Evolutionary conservation across 495 filamentous ascomycete species (phyloP), one percentile per base, ranked within the genome.

Genomic region (Podospora conica): DNA sequence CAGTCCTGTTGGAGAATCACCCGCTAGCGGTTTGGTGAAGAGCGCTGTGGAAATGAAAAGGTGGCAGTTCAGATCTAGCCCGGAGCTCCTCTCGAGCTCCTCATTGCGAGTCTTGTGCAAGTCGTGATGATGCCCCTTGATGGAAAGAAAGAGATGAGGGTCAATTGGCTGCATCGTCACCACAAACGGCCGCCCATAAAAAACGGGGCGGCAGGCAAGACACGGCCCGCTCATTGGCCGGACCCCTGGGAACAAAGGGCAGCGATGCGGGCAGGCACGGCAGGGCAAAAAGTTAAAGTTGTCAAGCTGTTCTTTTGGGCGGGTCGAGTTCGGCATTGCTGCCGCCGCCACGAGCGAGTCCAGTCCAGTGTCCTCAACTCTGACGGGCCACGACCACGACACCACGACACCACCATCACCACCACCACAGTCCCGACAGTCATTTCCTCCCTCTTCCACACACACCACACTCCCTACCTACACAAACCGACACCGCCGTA

Each of bases 271-370:
- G n/a, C n/a, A n/a, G n/a, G n/a, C n/a, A n/a, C n/a, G n/a, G 21
- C 61, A 62, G 55, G n/a, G 64, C 68, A 63, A 63, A 71, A 74
- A 67, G 68, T 72, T 63, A 28, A 63, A 67, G 61, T 65, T 74
- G 73, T 74, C 74, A 68, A 76, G 73, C 67, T 76, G 74, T 76
- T 76, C 74, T 76, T 76, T 77, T 69, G 70, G 67, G 60, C 31
- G 59, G 24, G 58, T 53, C 59, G 33, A 21, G 57, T 48, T 31
- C 29, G 54, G 58, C 64, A n/a, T 18, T 64, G 29, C 55, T 58
- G 63, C 22, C n/a, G 60, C 55, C 55, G 25, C 21, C 55, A 57
- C 55, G 25, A 57, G 22, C 18, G 23, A n/a, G n/a, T n/a, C n/a
- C n/a, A n/a, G n/a, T n/a, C n/a, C n/a, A n/a, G 53, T 27, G 40